Conservation (phyloP, 768 basidiomycete genomes). For the Daedaleopsis nitida region DNA sequence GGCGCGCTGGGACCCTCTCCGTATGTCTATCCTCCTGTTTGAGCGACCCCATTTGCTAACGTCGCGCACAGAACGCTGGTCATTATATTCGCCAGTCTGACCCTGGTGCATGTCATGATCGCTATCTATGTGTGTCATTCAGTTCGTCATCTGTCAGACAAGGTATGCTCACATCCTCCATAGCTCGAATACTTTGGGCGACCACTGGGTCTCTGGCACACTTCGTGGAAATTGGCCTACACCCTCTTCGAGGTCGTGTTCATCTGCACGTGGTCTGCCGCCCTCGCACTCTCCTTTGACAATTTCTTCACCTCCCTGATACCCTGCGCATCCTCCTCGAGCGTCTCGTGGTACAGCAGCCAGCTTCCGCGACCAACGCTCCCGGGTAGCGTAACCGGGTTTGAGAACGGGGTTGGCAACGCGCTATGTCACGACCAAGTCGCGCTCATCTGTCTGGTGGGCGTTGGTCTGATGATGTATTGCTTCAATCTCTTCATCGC, state of each 20-base stretch:
- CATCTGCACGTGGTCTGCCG: slow-evolving; percentile 93
- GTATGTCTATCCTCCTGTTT: slow-evolving; percentile 43
- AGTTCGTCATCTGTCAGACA: neutral
- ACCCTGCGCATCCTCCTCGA: slow-evolving; percentile 65
- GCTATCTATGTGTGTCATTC: slow-evolving; percentile 73
- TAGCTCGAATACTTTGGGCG: slow-evolving; percentile 93
- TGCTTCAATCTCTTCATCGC: slow-evolving; percentile 85
- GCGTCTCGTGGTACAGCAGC: slow-evolving; percentile 74
- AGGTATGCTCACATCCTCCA: neutral
- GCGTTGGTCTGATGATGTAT: slow-evolving; percentile 76
- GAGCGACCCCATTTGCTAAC: slow-evolving; percentile 1
- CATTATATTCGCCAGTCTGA: slow-evolving; percentile 83
- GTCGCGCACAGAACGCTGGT: slow-evolving; percentile 60
- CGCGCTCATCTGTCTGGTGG: slow-evolving; percentile 76
- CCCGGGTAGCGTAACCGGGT: slow-evolving; percentile 41
- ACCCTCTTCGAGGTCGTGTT: slow-evolving; percentile 88
- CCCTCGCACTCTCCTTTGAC: slow-evolving; percentile 86
- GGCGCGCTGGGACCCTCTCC: slow-evolving; percentile 84
- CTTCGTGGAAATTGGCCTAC: slow-evolving; percentile 83
- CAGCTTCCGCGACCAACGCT: slow-evolving; percentile 52
- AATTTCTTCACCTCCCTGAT: slow-evolving; percentile 89
- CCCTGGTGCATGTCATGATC: slow-evolving; percentile 81
- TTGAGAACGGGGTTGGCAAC: slow-evolving; percentile 57
- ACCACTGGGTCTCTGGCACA: slow-evolving; percentile 90
- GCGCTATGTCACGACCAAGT: slow-evolving; percentile 75